Evolutionary conservation across 768 basidiomycete genomes (phyloP).

Genomic region (Termitomyces sp.): DNA sequence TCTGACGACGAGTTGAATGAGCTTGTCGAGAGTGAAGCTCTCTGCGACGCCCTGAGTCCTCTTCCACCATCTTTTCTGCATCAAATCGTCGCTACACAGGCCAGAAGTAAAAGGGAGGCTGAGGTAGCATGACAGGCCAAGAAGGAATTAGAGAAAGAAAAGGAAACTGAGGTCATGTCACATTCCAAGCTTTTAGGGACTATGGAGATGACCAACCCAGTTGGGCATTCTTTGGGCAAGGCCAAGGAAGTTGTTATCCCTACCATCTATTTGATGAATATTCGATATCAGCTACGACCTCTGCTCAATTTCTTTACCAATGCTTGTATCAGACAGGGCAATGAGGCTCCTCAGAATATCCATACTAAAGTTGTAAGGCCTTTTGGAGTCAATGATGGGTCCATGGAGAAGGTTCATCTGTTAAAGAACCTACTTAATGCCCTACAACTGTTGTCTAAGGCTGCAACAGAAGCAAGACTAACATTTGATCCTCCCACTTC

Average conservation of each 20-base stretch:
- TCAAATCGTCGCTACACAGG: neutral
- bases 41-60: neutral
- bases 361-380: neutral
- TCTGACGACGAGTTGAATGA: neutral
- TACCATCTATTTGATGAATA: neutral
- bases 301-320: conserved; percentile 6
- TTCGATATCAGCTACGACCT: neutral
- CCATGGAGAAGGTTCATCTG: neutral
- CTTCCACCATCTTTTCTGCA: neutral
- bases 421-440: neutral
- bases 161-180: too few species aligned
- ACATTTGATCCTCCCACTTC: too few species aligned
- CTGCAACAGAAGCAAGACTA: neutral
- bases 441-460: neutral
- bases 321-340: neutral
- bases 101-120: neutral
- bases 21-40: neutral
- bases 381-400: neutral
- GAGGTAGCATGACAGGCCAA: neutral
- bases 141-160: too few species aligned
- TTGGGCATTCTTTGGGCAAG: neutral
- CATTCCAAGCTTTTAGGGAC: neutral
- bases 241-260: neutral
- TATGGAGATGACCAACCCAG: neutral
- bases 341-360: neutral